Evolutionary conservation across 352 stramenopile genomes (phyloP).

Genomic region (Globisporangium okanoganense): DNA sequence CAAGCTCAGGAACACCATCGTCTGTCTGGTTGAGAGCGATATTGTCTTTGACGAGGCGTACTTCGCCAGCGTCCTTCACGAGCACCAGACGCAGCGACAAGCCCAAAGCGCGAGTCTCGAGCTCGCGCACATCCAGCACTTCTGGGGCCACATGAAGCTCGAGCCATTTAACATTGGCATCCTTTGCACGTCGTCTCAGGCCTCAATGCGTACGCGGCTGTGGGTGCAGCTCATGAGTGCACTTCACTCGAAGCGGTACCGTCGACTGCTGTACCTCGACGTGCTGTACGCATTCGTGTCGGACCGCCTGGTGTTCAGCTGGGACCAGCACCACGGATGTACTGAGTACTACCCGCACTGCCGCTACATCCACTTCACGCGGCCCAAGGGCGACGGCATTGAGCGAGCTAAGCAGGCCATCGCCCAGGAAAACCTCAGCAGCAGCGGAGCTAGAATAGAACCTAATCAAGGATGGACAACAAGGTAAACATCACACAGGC

Average conservation of each 20-base stretch:
- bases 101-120: not conserved
- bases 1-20: not conserved
- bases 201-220: not conserved
- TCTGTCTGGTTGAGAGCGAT: not conserved
- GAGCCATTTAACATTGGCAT: not conserved
- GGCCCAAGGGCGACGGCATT: not conserved
- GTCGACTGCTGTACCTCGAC: not conserved
- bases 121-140: slow-evolving; percentile 1
- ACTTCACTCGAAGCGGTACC: not conserved
- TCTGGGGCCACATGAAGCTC: not conserved
- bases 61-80: not conserved
- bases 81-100: not conserved
- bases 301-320: not conserved
- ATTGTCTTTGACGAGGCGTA: not conserved
- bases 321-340: not conserved
- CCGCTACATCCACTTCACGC: not conserved
- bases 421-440: not conserved
- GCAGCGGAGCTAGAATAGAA: too few relatives aligned
- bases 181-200: not conserved
- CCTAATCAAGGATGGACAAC: too few relatives aligned
- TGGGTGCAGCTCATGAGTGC: not conserved
- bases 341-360: not conserved
- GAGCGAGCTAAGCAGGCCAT: not conserved
- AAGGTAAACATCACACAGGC: too few relatives aligned
- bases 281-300: not conserved